Evolutionary conservation across 2,329 filamentous ascomycete species (phyloP).

Genomic region (Beauveria sp.): DNA sequence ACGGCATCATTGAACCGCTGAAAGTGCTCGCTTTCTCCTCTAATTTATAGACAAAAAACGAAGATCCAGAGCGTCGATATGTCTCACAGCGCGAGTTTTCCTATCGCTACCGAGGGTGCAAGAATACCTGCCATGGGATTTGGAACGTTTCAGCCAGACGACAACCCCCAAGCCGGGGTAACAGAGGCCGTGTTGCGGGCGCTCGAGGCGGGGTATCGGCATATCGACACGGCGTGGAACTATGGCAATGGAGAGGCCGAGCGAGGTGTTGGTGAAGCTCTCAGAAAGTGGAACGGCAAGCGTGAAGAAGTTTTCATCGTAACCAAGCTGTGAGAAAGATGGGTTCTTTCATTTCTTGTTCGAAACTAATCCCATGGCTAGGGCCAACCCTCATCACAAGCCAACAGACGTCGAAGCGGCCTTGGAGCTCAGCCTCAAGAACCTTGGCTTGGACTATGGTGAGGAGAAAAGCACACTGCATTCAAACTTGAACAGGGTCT

Average conservation of each 20-base stretch:
- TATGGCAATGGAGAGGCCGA: slow-evolving; percentile 6
- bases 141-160: neutral
- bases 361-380: neutral
- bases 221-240: slow-evolving; percentile 9
- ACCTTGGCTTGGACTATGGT: slow-evolving; percentile 5
- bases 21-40: neutral
- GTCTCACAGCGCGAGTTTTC: neutral
- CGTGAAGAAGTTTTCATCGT: slow-evolving; percentile 4
- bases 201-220: slow-evolving; percentile 2
- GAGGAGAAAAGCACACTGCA: no score
- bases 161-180: neutral
- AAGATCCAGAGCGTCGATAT: neutral
- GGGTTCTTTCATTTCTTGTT: neutral
- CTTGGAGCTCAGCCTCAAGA: slow-evolving; percentile 7
- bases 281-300: neutral
- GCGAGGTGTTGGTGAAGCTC: slow-evolving; percentile 3
- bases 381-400: slow-evolving; percentile 3
- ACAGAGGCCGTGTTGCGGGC: neutral
- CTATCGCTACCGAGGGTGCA: neutral
- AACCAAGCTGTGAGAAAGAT: neutral
- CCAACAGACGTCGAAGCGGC: neutral
- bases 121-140: neutral
- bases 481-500: neutral
- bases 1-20: neutral
- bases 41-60: neutral